phyloP scores from a whole-genome alignment of 2,329 filamentous ascomycete species.

The Botrytis elliptica region DNA sequence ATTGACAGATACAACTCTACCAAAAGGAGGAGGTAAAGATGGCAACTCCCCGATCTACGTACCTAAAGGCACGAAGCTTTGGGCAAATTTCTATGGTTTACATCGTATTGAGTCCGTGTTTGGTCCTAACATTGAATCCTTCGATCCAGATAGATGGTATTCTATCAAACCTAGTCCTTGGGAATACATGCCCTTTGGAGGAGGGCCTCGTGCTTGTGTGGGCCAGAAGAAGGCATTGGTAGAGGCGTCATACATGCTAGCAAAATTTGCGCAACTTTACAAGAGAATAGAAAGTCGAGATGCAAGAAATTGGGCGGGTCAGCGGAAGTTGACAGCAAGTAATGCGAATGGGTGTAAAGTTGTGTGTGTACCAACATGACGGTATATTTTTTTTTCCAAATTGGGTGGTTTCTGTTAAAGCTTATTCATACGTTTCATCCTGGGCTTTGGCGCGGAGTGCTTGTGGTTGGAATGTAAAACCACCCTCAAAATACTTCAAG shows the following conservation, averaged over 20 bases:
- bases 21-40: conserved; percentile 25
- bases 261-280: conserved; percentile 22
- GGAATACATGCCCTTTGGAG: conserved; percentile 65
- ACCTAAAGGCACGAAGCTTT: conserved; percentile 17
- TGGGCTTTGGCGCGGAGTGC: not conserved
- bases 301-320: conserved; percentile 9
- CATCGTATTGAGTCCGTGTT: conserved; percentile 47
- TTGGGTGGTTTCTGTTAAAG: not conserved
- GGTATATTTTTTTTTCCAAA: not conserved
- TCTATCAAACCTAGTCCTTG: conserved; percentile 63
- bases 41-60: conserved; percentile 23
- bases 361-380: conserved; percentile 5
- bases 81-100: conserved; percentile 7
- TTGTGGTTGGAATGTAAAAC: conserved; percentile 4
- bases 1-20: conserved; percentile 22
- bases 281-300: conserved; percentile 18
- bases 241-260: conserved; percentile 24
- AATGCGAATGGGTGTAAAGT: conserved; percentile 19
- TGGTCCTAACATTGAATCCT: conserved; percentile 67
- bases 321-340: conserved; percentile 15
- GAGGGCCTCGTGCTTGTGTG: conserved; percentile 67
- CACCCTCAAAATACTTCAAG: not conserved
- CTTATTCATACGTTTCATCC: not conserved
- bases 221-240: conserved; percentile 43
- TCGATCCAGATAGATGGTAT: conserved; percentile 71